Base-by-base conservation (phyloP, 345 rosid species). In the Aquilaria sinensis region DNA sequence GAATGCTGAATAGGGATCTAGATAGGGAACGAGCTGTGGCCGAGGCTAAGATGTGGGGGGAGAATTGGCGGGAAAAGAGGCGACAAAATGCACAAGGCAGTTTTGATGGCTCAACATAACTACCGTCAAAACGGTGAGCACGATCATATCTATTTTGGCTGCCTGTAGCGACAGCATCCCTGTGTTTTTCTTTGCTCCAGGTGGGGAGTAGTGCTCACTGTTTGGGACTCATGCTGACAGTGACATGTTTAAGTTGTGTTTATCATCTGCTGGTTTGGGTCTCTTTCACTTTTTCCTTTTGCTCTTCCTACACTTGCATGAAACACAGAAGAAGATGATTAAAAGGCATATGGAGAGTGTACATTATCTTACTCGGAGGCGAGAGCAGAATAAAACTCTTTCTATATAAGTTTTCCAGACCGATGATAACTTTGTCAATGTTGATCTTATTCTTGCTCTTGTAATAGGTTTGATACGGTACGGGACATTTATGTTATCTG, bases 41-140 rank as follows among this genome's bases (percentile, higher is more conserved):
- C 0, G 99, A 95, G 71, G 97, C 99, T 47, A 95, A 88, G 75
- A 86, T 81, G 93, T 95, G 97, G 99, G 99, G 96, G 5, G 97
- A 14, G 73, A 94, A 90, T 63, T 85, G 71, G 83, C 74, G 99
- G 72, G 99, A 90, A 67, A 88, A 94, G 77, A 79, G 93, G 64
- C 66, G 93, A 77, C 98, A 80, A 57, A 80, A 60, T 11, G 89
- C 85, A 57, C 87, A 75, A 59, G 96, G 83, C 56, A 76, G 88
- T 64, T 81, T 69, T 15, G 88, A 83, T 49, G 88, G 74, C 41
- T 57, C 66, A 3, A 78, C 43, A 69, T 15, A 70, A 79, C n/a
- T 77, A 77, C 65, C 31, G 10, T 10, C 6, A 51, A 49, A 7
- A 1, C 55, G 56, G 56, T 46, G n/a, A 41, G 31, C 71, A 33